These are phyloP conservation scores for Schizonepeta tenuifolia DNA, from an alignment of 257 asterid species.

Conservation along the genomic window DNA sequence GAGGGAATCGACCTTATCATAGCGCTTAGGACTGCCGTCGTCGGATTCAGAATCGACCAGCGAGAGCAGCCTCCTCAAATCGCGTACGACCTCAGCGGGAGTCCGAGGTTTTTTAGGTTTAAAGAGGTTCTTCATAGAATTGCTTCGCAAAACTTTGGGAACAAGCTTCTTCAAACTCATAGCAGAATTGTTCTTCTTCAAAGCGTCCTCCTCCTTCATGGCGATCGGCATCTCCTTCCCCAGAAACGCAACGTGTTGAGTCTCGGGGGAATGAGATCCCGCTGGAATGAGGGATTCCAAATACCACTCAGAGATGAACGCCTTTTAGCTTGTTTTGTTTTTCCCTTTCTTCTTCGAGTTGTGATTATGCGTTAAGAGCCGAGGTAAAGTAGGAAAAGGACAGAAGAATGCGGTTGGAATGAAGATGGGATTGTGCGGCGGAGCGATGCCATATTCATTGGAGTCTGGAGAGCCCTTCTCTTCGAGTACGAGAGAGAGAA, in stretches of 20 bases:
- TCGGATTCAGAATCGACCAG: constrained; percentile 42
- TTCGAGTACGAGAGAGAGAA: neutral
- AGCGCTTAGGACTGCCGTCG: constrained; percentile 41
- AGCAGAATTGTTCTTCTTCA: constrained; percentile 36
- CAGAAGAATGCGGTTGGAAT: constrained; percentile 7
- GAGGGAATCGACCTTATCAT: constrained; percentile 39
- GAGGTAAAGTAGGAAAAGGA: constrained; percentile 25
- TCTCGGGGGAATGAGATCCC: constrained; percentile 48
- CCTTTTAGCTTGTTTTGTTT: neutral
- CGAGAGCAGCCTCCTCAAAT: constrained; percentile 46
- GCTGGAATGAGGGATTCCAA: constrained; percentile 33
- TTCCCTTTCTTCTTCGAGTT: neutral
- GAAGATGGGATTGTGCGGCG: constrained; percentile 32
- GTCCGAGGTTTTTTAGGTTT: constrained; percentile 57
- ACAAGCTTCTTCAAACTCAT: constrained; percentile 54
- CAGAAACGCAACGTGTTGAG: constrained; percentile 8
- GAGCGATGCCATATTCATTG: constrained; percentile 31
- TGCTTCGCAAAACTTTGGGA: constrained; percentile 50
- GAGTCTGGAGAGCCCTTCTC: neutral
- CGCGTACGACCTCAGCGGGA: constrained; percentile 60
- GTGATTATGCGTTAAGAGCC: constrained; percentile 11
- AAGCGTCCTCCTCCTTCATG: constrained; percentile 36
- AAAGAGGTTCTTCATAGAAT: constrained; percentile 58
- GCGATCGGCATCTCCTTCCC: constrained; percentile 52
- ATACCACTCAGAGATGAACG: constrained; percentile 4